Percentiles rank a stretch among this genome's conserved stretches.
These are phyloP conservation scores for Kazachstania sp. DNA, from an alignment of 1,139 yeast species.

Conservation along the genomic window DNA sequence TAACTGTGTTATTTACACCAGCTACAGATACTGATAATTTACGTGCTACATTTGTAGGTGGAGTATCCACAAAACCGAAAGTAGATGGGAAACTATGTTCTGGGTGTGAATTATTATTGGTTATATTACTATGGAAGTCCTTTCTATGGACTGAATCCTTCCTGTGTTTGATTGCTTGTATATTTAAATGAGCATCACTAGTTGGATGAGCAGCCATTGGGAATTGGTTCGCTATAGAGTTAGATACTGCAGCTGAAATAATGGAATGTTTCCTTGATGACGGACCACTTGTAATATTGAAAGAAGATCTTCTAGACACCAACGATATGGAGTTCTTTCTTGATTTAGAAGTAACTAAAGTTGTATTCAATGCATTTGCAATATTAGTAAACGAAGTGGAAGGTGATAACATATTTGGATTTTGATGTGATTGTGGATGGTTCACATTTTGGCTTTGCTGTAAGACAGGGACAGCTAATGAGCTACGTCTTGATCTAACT, in stretches of 20 bases:
- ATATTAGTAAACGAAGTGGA: slow-evolving; percentile 10
- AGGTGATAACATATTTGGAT: slow-evolving; percentile 7
- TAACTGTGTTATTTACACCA: background rate
- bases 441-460: background rate
- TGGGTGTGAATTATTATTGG: background rate
- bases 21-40: background rate
- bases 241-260: slow-evolving; percentile 15
- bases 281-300: slow-evolving; percentile 8
- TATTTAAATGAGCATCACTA: background rate
- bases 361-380: slow-evolving; percentile 16
- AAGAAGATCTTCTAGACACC: slow-evolving; percentile 22
- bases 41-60: background rate
- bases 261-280: slow-evolving; percentile 25
- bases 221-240: background rate
- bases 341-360: slow-evolving; percentile 22
- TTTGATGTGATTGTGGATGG: slow-evolving; percentile 3
- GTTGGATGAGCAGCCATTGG: slow-evolving; percentile 8
- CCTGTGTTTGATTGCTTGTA: background rate
- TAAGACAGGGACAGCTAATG: slow-evolving; percentile 14
- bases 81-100: slow-evolving; percentile 1
- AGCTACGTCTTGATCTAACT: slow-evolving; percentile 30
- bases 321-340: slow-evolving; percentile 14
- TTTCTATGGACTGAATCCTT: slow-evolving; percentile 1
- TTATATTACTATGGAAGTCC: background rate
- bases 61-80: slow-evolving; percentile 1